Percentiles rank a stretch among this genome's conserved stretches.
Evolutionary conservation across 139 green algal genomes (phyloP).

Genomic region (Tetradesmus lagerheimii): DNA sequence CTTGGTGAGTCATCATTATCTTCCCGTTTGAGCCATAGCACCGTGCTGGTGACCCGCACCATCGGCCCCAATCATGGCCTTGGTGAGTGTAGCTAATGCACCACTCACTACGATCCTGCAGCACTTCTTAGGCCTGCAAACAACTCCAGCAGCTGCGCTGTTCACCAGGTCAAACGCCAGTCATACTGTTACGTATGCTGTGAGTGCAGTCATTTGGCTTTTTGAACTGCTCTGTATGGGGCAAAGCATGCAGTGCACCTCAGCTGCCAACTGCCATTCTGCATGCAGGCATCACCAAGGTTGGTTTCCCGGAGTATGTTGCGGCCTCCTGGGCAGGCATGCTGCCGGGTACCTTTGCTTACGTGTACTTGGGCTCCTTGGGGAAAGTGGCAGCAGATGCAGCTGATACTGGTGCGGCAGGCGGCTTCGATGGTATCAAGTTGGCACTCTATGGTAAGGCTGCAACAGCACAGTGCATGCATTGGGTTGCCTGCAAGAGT

Average conservation of each 20-base stretch:
- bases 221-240: not conserved
- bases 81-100: not conserved
- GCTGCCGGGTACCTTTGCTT: conserved; percentile 87
- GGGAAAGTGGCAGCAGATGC: conserved; percentile 69
- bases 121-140: not conserved
- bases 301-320: conserved; percentile 73
- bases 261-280: no score
- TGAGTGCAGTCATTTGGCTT: no score
- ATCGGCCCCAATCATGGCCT: conserved; percentile 36
- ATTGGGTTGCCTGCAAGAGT: no score
- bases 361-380: conserved; percentile 77
- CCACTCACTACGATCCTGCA: not conserved
- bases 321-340: conserved; percentile 84
- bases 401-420: conserved; percentile 36
- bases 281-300: conserved; percentile 61
- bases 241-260: no score
- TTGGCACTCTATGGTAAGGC: conserved; percentile 65
- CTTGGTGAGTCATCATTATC: not conserved
- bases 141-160: not conserved
- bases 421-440: conserved; percentile 31
- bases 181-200: no score
- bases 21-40: no score
- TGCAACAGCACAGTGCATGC: not conserved
- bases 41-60: no score
- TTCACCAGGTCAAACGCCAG: no score